Base-by-base conservation (phyloP, 2,329 filamentous ascomycete genomes). In the Coccinonectria pachysandricola region DNA sequence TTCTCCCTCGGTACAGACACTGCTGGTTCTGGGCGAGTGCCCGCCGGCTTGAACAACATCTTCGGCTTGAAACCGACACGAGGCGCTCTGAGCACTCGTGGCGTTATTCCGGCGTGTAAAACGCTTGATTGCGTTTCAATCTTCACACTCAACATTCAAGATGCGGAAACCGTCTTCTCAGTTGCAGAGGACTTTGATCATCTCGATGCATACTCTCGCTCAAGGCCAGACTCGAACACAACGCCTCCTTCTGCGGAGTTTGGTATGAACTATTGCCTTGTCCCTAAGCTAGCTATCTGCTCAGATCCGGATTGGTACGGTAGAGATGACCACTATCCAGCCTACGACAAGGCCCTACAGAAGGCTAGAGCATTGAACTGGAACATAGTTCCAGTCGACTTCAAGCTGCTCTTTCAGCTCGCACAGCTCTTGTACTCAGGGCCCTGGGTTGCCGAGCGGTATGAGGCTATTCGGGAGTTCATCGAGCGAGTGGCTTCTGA, bases 1-100 rank as follows among this genome's bases (percentile, higher is more conserved):
- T 74, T 75, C 36, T 66, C 68, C 8, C 50, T 75, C 1, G 70
- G 62, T 4, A 71, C 67, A 0, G 68, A 72, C 27, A 72, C 68
- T 3, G 68, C 68, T 6, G 68, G 68, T 1, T 65, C 66, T 8
- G 68, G 68, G 3, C 50, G 68, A 23, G 62, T 72, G 1, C 68
- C 68, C 1, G 60, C 66, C 8, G 62, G 60, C 0, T 57, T 69
- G 37, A 72, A 72, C 39, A 67, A 67, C 14, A 54, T 72, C 6
- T 50, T 67, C 2, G 67, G 68, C 2, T 49, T 59, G 31, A 63
- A 63, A 37, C 68, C 68, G 0, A 71, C 68, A 1, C 59, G 65
- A 29, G 68, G 68, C 4, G 64, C 65, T 1, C 47, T 71, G 4
- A 65, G 64, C 8, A 55, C 62, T 5, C 46, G 47, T 2, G 65